These are phyloP conservation scores for Aspergillus sp. DNA, from an alignment of 2,329 filamentous ascomycete species.

Conservation along the genomic window DNA sequence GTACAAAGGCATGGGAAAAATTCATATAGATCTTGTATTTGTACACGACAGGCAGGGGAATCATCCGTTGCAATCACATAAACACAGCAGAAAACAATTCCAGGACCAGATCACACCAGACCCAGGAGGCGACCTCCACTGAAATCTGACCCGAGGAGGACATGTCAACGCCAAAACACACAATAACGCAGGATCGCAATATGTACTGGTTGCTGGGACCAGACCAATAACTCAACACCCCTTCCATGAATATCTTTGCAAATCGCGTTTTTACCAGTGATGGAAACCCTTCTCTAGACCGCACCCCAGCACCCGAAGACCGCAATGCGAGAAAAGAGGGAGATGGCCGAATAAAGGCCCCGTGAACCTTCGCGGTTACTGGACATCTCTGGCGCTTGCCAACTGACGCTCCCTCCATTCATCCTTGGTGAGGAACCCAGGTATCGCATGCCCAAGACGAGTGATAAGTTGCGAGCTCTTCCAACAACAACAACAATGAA, in stretches of 20 bases:
- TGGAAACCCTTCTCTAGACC: conserved; percentile 29
- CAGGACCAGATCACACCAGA: background rate
- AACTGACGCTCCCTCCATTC: background rate
- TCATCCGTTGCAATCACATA: conserved; percentile 17
- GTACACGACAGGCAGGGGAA: conserved; percentile 21
- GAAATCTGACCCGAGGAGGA: background rate
- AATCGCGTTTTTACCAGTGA: conserved; percentile 33
- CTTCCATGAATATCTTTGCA: conserved; percentile 1
- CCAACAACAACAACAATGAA: too few species aligned
- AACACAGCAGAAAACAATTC: conserved; percentile 7
- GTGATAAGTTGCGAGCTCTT: too few species aligned
- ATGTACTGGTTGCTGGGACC: conserved; percentile 1
- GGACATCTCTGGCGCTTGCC: background rate
- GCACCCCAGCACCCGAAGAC: conserved; percentile 17
- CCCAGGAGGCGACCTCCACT: background rate
- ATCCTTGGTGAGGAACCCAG: too few species aligned
- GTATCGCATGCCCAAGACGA: too few species aligned
- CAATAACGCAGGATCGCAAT: background rate
- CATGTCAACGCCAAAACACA: background rate
- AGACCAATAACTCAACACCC: conserved; percentile 7
- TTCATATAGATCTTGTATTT: conserved; percentile 16
- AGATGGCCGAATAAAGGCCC: conserved; percentile 1
- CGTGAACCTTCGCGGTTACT: background rate
- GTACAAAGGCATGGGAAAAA: background rate
- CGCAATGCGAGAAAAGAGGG: background rate